Evolutionary conservation across 441 rosid genomes (phyloP).

Genomic region (Populus hybrid): DNA sequence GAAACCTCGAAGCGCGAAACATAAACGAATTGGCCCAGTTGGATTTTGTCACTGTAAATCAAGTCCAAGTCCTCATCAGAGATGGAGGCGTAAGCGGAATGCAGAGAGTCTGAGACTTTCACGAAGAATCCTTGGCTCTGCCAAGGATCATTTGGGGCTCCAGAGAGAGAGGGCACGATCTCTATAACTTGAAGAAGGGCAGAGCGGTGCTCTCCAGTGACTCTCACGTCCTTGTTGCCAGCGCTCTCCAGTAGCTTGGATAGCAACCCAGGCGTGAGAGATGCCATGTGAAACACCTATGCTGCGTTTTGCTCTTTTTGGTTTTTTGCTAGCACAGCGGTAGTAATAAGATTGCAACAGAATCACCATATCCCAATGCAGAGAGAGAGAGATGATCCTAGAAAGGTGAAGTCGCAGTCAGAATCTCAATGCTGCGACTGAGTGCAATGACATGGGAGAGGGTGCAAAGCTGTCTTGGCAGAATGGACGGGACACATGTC

Average conservation of each 20-base stretch:
- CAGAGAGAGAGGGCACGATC: slow-evolving; percentile 41
- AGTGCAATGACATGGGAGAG: neutral
- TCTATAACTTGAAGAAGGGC: slow-evolving; percentile 52
- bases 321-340: neutral
- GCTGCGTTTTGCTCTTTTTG: neutral
- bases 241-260: slow-evolving; percentile 42
- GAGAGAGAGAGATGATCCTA: neutral
- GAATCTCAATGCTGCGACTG: slow-evolving; percentile 11
- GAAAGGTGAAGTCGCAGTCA: slow-evolving; percentile 6
- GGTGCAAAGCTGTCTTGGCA: neutral
- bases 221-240: slow-evolving; percentile 26
- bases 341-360: neutral
- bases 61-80: slow-evolving; percentile 37
- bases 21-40: slow-evolving; percentile 49
- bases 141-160: slow-evolving; percentile 41
- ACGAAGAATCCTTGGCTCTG: slow-evolving; percentile 46
- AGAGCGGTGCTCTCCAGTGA: slow-evolving; percentile 40
- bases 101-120: slow-evolving; percentile 55
- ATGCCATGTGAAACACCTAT: slow-evolving; percentile 31
- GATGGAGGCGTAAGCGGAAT: slow-evolving; percentile 48
- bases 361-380: neutral
- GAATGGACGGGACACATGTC: neutral
- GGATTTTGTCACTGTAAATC: slow-evolving; percentile 43
- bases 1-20: slow-evolving; percentile 29
- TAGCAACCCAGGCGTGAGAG: slow-evolving; percentile 51